These are phyloP conservation scores for Phytophthora pinifolia DNA, from an alignment of 352 stramenopile species.

Conservation along the genomic window DNA sequence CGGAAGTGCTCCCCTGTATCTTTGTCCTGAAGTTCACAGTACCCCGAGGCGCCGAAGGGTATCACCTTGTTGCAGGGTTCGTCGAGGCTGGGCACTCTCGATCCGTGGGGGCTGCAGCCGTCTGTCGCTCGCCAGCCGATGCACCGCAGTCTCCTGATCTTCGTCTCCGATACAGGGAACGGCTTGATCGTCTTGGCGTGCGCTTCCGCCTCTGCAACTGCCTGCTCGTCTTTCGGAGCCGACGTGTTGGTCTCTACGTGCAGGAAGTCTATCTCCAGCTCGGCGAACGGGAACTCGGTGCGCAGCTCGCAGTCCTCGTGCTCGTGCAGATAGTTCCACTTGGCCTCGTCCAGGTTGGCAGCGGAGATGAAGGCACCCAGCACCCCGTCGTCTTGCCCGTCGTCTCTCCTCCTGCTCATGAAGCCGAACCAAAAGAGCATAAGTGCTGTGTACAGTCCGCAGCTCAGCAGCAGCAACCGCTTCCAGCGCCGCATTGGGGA, in stretches of 20 bases:
- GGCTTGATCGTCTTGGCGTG: conserved; percentile 19
- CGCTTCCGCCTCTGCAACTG: conserved; percentile 18
- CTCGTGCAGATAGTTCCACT: conserved; percentile 17
- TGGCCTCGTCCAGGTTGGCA: conserved; percentile 8
- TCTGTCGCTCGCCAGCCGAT: conserved; percentile 27
- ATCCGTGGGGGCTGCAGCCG: conserved; percentile 15
- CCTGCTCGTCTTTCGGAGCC: conserved; percentile 11
- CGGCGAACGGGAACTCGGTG: conserved; percentile 19
- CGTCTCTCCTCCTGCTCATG: neutral
- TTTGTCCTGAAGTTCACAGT: conserved; percentile 36
- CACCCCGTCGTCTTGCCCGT: neutral
- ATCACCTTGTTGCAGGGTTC: conserved; percentile 21
- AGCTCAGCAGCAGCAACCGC: conserved; percentile 16
- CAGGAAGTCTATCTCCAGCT: conserved; percentile 25
- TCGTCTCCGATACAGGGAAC: conserved; percentile 18
- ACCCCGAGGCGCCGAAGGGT: conserved; percentile 19
- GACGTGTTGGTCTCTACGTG: conserved; percentile 10
- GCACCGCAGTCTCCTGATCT: conserved; percentile 24
- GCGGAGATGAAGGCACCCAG: conserved; percentile 14
- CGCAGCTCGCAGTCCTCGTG: conserved; percentile 26
- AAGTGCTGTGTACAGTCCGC: conserved; percentile 17
- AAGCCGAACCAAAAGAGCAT: conserved; percentile 22
- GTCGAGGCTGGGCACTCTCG: conserved; percentile 18
- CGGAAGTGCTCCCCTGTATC: conserved; percentile 34
- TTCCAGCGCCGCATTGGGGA: conserved; percentile 9